Evolutionary conservation across 1,284 basidiomycete species (phyloP).

Genomic region (Ustilago loliicola): DNA sequence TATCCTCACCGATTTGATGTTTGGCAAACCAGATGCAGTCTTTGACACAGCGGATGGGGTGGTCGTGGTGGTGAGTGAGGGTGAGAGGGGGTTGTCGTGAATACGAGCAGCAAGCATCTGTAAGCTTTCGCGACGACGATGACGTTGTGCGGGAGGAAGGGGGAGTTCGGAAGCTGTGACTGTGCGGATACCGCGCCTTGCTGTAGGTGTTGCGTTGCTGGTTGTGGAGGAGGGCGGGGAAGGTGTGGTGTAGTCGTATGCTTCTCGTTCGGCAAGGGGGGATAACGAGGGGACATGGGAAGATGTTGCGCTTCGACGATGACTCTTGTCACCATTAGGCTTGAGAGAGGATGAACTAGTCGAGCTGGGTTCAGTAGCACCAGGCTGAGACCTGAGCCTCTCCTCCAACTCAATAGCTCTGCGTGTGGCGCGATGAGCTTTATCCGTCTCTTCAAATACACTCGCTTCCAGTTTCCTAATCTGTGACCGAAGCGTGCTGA

Average conservation of each 20-base stretch:
- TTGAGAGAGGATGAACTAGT: background rate
- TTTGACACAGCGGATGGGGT: background rate
- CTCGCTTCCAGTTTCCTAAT: constrained; percentile 57
- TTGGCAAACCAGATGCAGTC: constrained; percentile 2
- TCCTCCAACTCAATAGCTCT: constrained; percentile 57
- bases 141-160: constrained; percentile 39
- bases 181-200: constrained; percentile 43
- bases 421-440: constrained; percentile 47
- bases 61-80: background rate
- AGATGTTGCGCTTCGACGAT: constrained; percentile 37
- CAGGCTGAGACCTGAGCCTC: background rate
- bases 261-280: constrained; percentile 42
- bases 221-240: background rate
- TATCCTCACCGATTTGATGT: constrained; percentile 19
- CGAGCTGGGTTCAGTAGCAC: background rate
- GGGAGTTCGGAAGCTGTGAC: constrained; percentile 37
- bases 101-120: constrained; percentile 54
- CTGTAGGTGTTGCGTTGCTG: constrained; percentile 3
- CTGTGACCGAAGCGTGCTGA: constrained; percentile 48
- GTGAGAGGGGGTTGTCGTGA: constrained; percentile 1
- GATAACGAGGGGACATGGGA: constrained; percentile 44
- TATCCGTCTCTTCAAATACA: constrained; percentile 59
- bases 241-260: constrained; percentile 13
- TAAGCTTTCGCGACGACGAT: constrained; percentile 35
- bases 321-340: constrained; percentile 14